Conservation (phyloP, 2,329 filamentous ascomycete genomes). For the Trichoderma afroharzianum region DNA sequence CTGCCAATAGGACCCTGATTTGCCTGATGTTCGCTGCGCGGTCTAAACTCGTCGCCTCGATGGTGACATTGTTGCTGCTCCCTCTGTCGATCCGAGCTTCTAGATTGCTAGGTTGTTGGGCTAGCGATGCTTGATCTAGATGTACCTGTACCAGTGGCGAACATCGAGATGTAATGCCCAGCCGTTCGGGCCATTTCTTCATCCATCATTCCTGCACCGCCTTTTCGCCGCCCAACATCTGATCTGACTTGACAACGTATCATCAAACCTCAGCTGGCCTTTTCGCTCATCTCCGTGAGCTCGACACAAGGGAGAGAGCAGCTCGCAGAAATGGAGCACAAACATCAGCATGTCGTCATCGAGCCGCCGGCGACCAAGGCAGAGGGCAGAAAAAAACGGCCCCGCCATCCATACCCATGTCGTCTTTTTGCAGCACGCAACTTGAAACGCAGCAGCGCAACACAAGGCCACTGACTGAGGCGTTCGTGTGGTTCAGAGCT, state of each 20-base stretch:
- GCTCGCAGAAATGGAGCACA: not conserved
- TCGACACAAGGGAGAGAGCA: not conserved
- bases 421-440: not conserved
- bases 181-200: not conserved
- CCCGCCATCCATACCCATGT: constrained; percentile 6
- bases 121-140: not conserved
- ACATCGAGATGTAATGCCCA: not conserved
- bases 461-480: not conserved
- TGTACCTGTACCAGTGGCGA: constrained; percentile 1
- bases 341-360: constrained; percentile 18
- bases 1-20: constrained; percentile 12
- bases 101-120: constrained; percentile 8
- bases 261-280: not conserved
- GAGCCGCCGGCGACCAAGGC: constrained; percentile 1
- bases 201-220: not conserved
- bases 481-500: not conserved
- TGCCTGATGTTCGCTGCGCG: constrained; percentile 3
- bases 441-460: constrained; percentile 7
- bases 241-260: not conserved
- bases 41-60: not conserved
- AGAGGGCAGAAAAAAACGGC: not conserved
- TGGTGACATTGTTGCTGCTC: constrained; percentile 3
- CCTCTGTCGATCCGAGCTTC: constrained; percentile 8
- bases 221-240: not conserved
- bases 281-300: not conserved